Evolutionary conservation across 2,329 filamentous ascomycete genomes (phyloP), one percentile per base, ranked within the genome.

Genomic region (Penicillium expansum): DNA sequence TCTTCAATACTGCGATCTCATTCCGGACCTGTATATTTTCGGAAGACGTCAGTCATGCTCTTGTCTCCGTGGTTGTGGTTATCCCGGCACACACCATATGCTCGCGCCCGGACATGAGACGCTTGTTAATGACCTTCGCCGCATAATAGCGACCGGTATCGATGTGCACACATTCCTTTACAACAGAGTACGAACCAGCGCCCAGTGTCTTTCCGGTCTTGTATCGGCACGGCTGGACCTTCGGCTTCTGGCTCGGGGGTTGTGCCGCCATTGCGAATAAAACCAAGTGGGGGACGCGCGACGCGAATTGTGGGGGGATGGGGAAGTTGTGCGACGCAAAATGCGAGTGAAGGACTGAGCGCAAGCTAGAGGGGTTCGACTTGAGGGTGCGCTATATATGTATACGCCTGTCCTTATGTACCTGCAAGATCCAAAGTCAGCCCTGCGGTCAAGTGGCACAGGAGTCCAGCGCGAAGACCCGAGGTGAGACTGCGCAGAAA

Each of bases 91-190:
- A 62, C 70, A 97, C 94, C 94, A 99, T 99, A 76, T 97, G 94
- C 78, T 99, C 94, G 66, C 94, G 85, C 33, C 94, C 94, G 7
- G 92, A 90, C 94, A 99, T 99, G 65, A 99, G 81, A 56, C 93
- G 84, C 83, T 99, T 99, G 80, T 99, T 99, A 77, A 99, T 99
- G 62, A 99, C 94, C 76, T 99, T 99, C 60, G 94, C 93, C 29
- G 94, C 94, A 86, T 97, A 99, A 77, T 97, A 97, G 64, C 92
- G 87, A 44, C 93, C 93, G 0, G 94, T 97, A 68, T 97, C 93
- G 70, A 97, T 97, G 74, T 99, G 94, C 29, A 97, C 92, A 73
- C 94, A 99, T 79, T 99, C 94, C 76, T 97, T 97, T 62, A 99
- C 94, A 48, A 97, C 94, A 37, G 92, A 97, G 78, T 99, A 99